Conservation (phyloP, 441 rosid genomes). For the Gossypium trilobum region DNA sequence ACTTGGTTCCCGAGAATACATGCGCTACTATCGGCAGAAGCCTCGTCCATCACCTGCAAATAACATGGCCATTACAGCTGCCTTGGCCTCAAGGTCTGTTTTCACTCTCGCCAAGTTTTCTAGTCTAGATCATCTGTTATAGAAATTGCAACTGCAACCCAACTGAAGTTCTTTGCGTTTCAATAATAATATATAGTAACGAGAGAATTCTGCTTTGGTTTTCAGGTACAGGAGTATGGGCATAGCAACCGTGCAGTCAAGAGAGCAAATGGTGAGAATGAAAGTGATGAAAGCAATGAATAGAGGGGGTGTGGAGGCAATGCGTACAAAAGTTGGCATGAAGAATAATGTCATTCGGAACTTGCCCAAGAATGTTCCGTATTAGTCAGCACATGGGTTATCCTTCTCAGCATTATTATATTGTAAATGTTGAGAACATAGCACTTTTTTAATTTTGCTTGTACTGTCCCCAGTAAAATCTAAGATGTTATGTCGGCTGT, state of each 20-base stretch:
- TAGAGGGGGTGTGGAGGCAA: constrained; percentile 44
- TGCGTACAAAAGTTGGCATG: constrained; percentile 64
- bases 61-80: constrained; percentile 40
- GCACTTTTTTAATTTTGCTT: background rate
- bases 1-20: constrained; percentile 78
- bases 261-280: constrained; percentile 70
- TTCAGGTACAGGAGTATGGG: constrained; percentile 84
- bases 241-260: constrained; percentile 65
- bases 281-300: constrained; percentile 75
- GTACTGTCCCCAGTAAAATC: background rate
- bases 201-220: background rate
- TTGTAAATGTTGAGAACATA: background rate
- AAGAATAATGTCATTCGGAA: constrained; percentile 77
- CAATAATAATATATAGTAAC: background rate
- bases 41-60: constrained; percentile 74
- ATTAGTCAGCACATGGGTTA: constrained; percentile 27
- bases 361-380: constrained; percentile 68
- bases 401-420: background rate
- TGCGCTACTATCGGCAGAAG: constrained; percentile 86
- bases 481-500: background rate
- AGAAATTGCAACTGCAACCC: background rate
- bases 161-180: background rate
- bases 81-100: constrained; percentile 59
- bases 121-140: background rate
- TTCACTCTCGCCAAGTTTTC: constrained; percentile 2